Conservation (phyloP, 2,329 filamentous ascomycete genomes). For the Esteya vermicola region DNA sequence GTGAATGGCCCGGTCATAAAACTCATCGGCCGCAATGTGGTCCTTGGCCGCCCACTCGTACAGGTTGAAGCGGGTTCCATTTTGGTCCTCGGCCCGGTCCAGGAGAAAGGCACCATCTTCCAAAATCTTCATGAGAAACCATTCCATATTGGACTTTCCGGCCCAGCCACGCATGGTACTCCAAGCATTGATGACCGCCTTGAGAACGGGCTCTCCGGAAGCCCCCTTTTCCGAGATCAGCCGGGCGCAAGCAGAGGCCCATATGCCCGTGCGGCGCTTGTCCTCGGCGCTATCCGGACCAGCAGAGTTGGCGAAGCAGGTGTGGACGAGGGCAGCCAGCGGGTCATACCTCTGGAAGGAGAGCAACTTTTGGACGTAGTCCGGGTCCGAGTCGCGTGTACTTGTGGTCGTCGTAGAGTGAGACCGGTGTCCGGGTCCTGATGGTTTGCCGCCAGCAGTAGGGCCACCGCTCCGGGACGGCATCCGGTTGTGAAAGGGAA, state of each 20-base stretch:
- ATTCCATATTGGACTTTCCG: conserved; percentile 77
- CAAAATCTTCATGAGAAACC: conserved; percentile 87
- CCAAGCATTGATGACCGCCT: conserved; percentile 78
- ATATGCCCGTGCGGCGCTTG: conserved; percentile 64
- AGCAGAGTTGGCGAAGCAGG: conserved; percentile 76
- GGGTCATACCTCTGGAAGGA: conserved; percentile 84
- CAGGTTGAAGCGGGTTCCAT: conserved; percentile 55
- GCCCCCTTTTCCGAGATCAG: conserved; percentile 66
- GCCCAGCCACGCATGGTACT: conserved; percentile 79
- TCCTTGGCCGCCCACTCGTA: conserved; percentile 65
- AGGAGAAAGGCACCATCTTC: conserved; percentile 86
- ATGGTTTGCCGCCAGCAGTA: conserved; percentile 3
- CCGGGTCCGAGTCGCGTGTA: conserved; percentile 3
- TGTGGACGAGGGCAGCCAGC: conserved; percentile 71
- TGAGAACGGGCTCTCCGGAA: conserved; percentile 66
- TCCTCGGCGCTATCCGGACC: conserved; percentile 73
- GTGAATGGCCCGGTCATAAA: conserved; percentile 70
- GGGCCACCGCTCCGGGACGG: conserved; percentile 27
- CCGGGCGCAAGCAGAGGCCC: conserved; percentile 76
- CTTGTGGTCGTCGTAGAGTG: too few species aligned
- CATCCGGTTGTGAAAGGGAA: conserved; percentile 47
- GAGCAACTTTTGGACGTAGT: conserved; percentile 65
- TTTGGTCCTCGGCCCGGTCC: conserved; percentile 69
- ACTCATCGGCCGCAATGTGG: conserved; percentile 71
- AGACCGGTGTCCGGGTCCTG: conserved; percentile 1